phyloP scores from a whole-genome alignment of 345 rosid species.

The Salix suchowensis region DNA sequence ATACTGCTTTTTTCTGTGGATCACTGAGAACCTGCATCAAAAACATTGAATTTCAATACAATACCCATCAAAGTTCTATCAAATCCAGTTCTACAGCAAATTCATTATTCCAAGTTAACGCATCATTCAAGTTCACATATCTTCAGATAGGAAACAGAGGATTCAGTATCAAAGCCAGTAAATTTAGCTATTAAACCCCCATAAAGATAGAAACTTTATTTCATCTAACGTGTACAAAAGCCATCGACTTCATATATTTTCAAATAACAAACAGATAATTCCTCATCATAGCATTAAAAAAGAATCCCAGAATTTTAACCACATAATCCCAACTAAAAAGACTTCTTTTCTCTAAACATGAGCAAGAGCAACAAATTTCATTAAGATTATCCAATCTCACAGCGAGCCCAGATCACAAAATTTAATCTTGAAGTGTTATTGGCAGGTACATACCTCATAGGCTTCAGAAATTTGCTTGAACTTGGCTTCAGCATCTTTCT shows the following conservation, averaged over 20 bases:
- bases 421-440: not conserved
- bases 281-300: not conserved
- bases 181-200: not conserved
- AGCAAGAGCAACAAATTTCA: not conserved
- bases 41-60: not conserved
- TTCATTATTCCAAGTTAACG: no score
- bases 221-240: no score
- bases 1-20: conserved; percentile 22
- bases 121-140: no score
- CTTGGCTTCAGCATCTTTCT: conserved; percentile 26
- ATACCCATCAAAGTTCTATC: not conserved
- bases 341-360: not conserved
- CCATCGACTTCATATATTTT: not conserved
- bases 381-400: not conserved
- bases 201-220: not conserved
- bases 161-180: no score
- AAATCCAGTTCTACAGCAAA: not conserved
- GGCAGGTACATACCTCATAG: conserved; percentile 14
- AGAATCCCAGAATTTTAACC: not conserved
- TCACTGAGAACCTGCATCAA: conserved; percentile 23
- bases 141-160: no score
- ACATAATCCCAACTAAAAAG: not conserved
- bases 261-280: not conserved
- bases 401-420: not conserved
- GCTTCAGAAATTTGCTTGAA: conserved; percentile 28